phyloP scores from a whole-genome alignment of 2,329 filamentous ascomycete genomes.

The Aspergillus sp. region DNA sequence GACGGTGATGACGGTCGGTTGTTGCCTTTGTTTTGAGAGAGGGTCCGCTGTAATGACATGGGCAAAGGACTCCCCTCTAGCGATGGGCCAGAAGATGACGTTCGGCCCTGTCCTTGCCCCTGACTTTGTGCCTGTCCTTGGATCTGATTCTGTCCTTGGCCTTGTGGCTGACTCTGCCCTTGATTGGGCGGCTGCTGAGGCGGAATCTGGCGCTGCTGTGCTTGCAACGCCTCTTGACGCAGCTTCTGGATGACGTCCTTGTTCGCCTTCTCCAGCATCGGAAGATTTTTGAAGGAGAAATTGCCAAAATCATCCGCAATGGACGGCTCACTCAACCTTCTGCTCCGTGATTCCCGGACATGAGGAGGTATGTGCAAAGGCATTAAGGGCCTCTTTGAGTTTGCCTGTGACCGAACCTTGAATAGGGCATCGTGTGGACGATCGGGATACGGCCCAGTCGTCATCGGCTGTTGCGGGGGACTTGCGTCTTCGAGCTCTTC shows the following conservation, averaged over 20 bases:
- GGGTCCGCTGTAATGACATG: constrained; percentile 73
- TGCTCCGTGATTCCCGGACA: constrained; percentile 83
- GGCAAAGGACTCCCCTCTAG: constrained; percentile 83
- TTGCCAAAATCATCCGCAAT: constrained; percentile 89
- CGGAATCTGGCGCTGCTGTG: constrained; percentile 52
- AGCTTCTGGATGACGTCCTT: constrained; percentile 98
- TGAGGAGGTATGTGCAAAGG: constrained; percentile 95
- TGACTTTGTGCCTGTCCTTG: constrained; percentile 17
- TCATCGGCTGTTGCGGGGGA: constrained; percentile 67
- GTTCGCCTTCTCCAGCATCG: constrained; percentile 94
- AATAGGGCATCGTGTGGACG: constrained; percentile 93
- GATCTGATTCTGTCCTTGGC: neutral
- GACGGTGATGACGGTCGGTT: constrained; percentile 87
- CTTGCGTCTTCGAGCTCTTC: constrained; percentile 91
- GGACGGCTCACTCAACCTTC: constrained; percentile 86
- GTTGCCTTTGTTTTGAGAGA: constrained; percentile 76
- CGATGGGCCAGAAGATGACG: constrained; percentile 61
- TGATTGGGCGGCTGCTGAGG: constrained; percentile 25
- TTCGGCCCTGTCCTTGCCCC: constrained; percentile 10
- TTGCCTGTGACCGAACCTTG: constrained; percentile 81
- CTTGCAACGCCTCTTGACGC: constrained; percentile 81
- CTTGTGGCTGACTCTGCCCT: constrained; percentile 6
- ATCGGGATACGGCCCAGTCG: constrained; percentile 76
- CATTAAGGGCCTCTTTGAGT: constrained; percentile 87
- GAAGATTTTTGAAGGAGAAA: constrained; percentile 96